A percentile compares a stretch with the other conserved stretches of the same genome.
phyloP scores from a whole-genome alignment of 179 eudicot genomes.

The Silene noctiflora region DNA sequence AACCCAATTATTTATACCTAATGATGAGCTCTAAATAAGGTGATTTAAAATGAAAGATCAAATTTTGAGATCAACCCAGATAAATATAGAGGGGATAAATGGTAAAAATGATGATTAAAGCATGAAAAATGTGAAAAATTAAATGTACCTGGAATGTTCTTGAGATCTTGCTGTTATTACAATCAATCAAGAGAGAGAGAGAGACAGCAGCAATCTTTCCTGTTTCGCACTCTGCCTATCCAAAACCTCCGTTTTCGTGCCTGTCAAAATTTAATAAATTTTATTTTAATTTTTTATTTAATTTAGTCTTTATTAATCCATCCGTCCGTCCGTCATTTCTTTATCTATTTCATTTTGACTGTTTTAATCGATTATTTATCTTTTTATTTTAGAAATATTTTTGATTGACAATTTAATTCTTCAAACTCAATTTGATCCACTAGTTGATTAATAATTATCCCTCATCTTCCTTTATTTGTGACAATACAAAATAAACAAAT shows the following conservation, averaged over 20 bases:
- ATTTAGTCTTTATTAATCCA: no score
- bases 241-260: conserved; percentile 1
- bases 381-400: no score
- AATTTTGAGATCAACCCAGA: conserved; percentile 15
- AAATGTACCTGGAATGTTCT: conserved; percentile 17
- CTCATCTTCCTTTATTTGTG: no score
- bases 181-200: neutral
- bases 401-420: no score
- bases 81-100: neutral
- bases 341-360: no score
- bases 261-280: neutral
- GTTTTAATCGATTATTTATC: no score
- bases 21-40: no score
- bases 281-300: no score
- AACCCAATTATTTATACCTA: neutral
- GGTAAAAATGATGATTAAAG: conserved; percentile 1
- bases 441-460: no score
- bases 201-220: conserved; percentile 3
- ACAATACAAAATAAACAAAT: no score
- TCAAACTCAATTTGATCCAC: no score
- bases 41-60: neutral
- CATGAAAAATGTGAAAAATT: conserved; percentile 1
- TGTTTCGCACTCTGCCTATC: neutral
- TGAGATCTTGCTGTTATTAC: neutral
- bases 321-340: no score